Percentiles rank a stretch among this genome's conserved stretches.
Evolutionary conservation across 306 rosid genomes (phyloP).

Genomic region (Prunus armeniaca): DNA sequence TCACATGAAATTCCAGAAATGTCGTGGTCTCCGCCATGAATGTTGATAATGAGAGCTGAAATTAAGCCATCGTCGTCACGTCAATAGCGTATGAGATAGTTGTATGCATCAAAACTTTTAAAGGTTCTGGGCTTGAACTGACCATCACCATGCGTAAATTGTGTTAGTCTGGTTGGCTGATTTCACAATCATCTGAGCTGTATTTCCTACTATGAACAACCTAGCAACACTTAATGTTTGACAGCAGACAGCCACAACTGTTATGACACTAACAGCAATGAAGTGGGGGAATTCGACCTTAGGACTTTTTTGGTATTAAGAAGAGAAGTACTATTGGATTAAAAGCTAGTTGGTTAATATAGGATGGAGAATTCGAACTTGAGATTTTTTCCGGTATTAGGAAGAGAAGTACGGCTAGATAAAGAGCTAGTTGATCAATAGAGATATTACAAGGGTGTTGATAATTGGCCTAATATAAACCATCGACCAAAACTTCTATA

Average conservation of each 20-base stretch:
- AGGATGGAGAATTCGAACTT: not conserved
- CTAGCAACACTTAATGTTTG: not conserved
- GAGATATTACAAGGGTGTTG: too few relatives aligned
- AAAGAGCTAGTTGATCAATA: too few relatives aligned
- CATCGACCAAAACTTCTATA: not conserved
- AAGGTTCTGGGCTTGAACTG: not conserved
- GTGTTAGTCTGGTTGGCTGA: slow-evolving; percentile 10
- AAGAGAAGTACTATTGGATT: too few relatives aligned
- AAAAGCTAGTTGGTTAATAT: too few relatives aligned
- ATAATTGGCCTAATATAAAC: not conserved
- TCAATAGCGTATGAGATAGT: too few relatives aligned
- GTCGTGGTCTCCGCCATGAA: slow-evolving; percentile 6
- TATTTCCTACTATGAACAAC: slow-evolving; percentile 20
- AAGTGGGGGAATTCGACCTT: too few relatives aligned
- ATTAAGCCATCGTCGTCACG: too few relatives aligned
- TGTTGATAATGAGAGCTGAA: not conserved
- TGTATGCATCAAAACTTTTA: too few relatives aligned
- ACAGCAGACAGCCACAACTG: not conserved
- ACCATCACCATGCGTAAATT: not conserved
- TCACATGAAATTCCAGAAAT: not conserved
- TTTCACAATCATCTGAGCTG: slow-evolving; percentile 41
- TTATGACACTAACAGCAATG: not conserved
- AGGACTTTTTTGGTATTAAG: too few relatives aligned
- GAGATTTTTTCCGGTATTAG: too few relatives aligned
- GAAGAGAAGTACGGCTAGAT: too few relatives aligned